A percentile compares a stretch with the other conserved stretches of the same genome.
These are phyloP conservation scores for Pseudoscleropodium purum DNA, from an alignment of 225 moss, liverwort and hornwort species.

Conservation along the genomic window DNA sequence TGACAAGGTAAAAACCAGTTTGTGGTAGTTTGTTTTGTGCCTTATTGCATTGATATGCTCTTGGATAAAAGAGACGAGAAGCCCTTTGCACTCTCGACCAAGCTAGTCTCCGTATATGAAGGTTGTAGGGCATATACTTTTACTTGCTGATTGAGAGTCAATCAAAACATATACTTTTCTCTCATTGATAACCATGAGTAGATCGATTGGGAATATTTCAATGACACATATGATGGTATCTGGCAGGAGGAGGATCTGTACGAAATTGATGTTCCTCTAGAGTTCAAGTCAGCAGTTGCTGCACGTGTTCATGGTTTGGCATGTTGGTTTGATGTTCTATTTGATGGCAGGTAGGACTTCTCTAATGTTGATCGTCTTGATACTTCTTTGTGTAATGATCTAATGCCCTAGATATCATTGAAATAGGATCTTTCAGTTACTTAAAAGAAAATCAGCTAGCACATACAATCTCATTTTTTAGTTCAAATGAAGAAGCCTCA, in stretches of 20 bases:
- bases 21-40: not conserved
- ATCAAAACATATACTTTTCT: not conserved
- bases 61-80: not conserved
- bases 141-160: not conserved
- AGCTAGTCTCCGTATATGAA: not conserved
- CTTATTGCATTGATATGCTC: not conserved
- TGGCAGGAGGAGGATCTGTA: slow-evolving; percentile 58
- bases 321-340: slow-evolving; percentile 6
- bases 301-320: slow-evolving; percentile 30
- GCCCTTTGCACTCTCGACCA: not conserved
- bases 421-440: not conserved
- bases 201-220: not conserved
- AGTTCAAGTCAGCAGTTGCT: slow-evolving; percentile 45
- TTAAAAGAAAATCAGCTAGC: not conserved
- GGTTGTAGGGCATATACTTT: not conserved
- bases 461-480: not conserved
- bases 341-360: slow-evolving; percentile 46
- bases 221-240: not conserved
- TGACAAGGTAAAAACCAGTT: no score
- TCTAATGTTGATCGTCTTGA: not conserved
- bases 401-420: not conserved
- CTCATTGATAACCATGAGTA: not conserved
- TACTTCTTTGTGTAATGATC: not conserved
- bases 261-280: slow-evolving; percentile 47
- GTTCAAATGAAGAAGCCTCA: not conserved